These are phyloP conservation scores for Hypomontagnella submonticulosa DNA, from an alignment of 495 filamentous ascomycete genomes.

Conservation along the genomic window DNA sequence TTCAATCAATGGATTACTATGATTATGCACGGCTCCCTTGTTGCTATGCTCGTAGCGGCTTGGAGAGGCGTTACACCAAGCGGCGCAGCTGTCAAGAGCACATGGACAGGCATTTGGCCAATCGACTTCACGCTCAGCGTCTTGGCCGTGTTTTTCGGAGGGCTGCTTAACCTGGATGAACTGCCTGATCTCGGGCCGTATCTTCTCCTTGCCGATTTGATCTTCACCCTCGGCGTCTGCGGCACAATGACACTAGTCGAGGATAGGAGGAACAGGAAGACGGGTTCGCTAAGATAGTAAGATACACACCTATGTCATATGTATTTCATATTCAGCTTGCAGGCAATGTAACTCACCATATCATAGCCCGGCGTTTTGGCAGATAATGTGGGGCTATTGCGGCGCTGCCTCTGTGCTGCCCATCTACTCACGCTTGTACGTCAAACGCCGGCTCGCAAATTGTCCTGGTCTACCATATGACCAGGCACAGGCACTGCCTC, in stretches of 20 bases:
- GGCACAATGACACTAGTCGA: conserved; percentile 19
- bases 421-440: conserved; percentile 21
- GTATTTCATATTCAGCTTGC: background rate
- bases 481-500: conserved; percentile 28
- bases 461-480: conserved; percentile 17
- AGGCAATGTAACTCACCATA: background rate
- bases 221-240: conserved; percentile 25
- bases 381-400: conserved; percentile 29
- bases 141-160: conserved; percentile 21
- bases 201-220: conserved; percentile 24
- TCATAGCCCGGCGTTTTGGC: conserved; percentile 27
- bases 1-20: conserved; percentile 18
- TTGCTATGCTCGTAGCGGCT: conserved; percentile 14
- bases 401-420: conserved; percentile 22
- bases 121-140: conserved; percentile 20
- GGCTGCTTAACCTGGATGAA: conserved; percentile 11
- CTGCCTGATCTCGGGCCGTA: conserved; percentile 13
- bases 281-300: conserved; percentile 28
- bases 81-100: conserved; percentile 19
- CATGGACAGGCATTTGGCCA: conserved; percentile 24
- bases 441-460: conserved; percentile 7
- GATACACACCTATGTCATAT: background rate
- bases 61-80: conserved; percentile 15
- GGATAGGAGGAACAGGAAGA: conserved; percentile 19
- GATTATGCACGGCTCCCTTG: conserved; percentile 20